phyloP scores from a whole-genome alignment of 2,329 filamentous ascomycete genomes.

The Colletotrichum tabaci region DNA sequence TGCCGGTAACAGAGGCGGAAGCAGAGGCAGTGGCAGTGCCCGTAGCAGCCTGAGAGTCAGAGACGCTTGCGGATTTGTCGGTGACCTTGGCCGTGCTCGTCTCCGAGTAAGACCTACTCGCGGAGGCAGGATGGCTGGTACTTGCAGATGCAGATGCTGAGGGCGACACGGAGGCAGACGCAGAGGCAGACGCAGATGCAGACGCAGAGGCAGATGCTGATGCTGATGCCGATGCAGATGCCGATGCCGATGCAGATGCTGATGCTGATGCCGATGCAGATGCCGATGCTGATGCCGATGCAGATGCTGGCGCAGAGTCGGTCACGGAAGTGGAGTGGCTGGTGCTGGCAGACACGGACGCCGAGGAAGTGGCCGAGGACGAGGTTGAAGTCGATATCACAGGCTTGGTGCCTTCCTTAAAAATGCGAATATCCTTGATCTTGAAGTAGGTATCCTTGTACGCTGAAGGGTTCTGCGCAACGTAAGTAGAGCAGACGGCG shows the following conservation, averaged over 20 bases:
- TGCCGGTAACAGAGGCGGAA: constrained; percentile 9
- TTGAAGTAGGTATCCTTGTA: constrained; percentile 60
- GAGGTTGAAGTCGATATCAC: constrained; percentile 10
- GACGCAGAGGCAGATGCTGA: background rate
- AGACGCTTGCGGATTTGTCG: constrained; percentile 53
- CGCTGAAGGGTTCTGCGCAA: constrained; percentile 53
- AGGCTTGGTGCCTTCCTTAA: constrained; percentile 43
- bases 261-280: no score
- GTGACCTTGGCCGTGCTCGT: constrained; percentile 15
- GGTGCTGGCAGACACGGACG: background rate
- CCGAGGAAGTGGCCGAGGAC: background rate
- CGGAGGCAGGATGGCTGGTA: constrained; percentile 4
- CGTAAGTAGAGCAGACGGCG: constrained; percentile 54
- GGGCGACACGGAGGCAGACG: background rate
- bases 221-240: constrained; percentile 46
- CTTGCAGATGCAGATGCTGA: background rate
- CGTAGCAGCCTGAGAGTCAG: constrained; percentile 5
- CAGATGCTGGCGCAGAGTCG: constrained; percentile 49
- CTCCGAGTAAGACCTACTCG: constrained; percentile 6
- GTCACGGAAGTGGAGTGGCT: background rate
- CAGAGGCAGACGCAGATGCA: background rate
- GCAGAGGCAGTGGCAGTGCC: constrained; percentile 7
- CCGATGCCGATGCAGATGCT: constrained; percentile 10
- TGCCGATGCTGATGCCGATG: no score
- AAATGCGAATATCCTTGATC: constrained; percentile 60